Conservation (phyloP, 176 grass and related monocot genomes). For the Stipa capillata region DNA sequence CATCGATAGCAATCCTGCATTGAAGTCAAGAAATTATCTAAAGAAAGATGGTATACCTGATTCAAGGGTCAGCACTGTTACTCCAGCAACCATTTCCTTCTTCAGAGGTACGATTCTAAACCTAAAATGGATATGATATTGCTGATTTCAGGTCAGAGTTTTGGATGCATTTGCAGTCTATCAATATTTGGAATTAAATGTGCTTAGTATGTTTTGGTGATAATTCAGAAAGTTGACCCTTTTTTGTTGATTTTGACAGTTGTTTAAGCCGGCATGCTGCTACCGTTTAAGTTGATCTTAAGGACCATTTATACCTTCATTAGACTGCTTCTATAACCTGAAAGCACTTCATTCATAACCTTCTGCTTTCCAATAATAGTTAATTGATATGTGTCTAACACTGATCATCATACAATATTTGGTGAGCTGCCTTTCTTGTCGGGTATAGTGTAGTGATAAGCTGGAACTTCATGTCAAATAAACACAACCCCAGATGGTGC, state of each 20-base stretch:
- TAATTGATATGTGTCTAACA: neutral
- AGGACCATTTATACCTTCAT: neutral
- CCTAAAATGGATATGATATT: neutral
- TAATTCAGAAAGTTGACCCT: neutral
- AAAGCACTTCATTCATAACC: neutral
- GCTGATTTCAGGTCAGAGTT: neutral
- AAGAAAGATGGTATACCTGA: conserved; percentile 54
- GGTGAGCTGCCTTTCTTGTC: neutral
- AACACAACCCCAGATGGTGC: neutral
- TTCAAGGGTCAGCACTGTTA: conserved; percentile 89
- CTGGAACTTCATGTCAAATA: neutral
- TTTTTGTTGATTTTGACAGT: neutral
- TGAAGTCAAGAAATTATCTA: conserved; percentile 52
- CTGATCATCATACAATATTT: neutral
- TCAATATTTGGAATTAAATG: neutral
- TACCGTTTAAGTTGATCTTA: neutral
- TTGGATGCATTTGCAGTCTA: neutral
- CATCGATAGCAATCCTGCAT: conserved; percentile 66
- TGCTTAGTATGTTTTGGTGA: neutral
- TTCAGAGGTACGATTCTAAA: conserved; percentile 55
- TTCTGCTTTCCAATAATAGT: neutral
- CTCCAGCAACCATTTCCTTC: conserved; percentile 84
- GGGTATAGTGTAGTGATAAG: neutral
- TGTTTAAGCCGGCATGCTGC: neutral
- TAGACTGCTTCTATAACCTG: neutral